Base-by-base conservation (phyloP, 2,329 filamentous ascomycete species). In the Xylariaceae sp. region DNA sequence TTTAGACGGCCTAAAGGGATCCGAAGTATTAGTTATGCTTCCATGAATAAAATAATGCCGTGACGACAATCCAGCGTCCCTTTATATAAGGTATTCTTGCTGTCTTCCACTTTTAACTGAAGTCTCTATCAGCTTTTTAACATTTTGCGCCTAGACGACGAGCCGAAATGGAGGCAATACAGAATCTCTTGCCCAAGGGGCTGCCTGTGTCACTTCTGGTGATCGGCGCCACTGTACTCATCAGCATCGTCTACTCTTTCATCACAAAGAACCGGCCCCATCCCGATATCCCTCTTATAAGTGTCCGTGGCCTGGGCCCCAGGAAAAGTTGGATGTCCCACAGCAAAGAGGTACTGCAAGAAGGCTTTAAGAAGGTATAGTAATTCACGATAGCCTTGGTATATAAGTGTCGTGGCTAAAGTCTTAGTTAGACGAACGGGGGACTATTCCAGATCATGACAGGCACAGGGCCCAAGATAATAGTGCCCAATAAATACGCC, bases 391-490 rank as follows among this genome's bases (percentile, higher is more conserved):
- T 39, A n/a, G 39, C 19, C 14, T 41, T 36, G 19, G 44, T 9
- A 37, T 33, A 16, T 12, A 9, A 34, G 12, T 4, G 17, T 37
- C 5, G 11, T 29, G 24, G 40, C 63, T 69, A 53, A 69, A n/a
- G 23, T 33, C 29, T 34, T 3, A 23, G 12, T 36, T 46, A 71
- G 70, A 67, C 66, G 49, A 66, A 68, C 37, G 71, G 33, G n/a
- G n/a, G 69, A 1, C 67, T 70, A 5, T 72, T 72, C 46, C 71
- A 73, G 52, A 54, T 73, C 36, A 67, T 73, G 56, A 69, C 69
- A 1, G 68, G 69, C 17, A 71, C 69, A 0, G 71, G 70, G 3
- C 70, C 69, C 2, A 72, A 71, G 55, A 70, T 72, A 53, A 52
- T 74, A 28, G 26, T 74, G 39, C 71, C 73, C 2, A 72, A 71